phyloP scores from a whole-genome alignment of 2,329 filamentous ascomycete genomes.

The Sporothrix humicola region DNA sequence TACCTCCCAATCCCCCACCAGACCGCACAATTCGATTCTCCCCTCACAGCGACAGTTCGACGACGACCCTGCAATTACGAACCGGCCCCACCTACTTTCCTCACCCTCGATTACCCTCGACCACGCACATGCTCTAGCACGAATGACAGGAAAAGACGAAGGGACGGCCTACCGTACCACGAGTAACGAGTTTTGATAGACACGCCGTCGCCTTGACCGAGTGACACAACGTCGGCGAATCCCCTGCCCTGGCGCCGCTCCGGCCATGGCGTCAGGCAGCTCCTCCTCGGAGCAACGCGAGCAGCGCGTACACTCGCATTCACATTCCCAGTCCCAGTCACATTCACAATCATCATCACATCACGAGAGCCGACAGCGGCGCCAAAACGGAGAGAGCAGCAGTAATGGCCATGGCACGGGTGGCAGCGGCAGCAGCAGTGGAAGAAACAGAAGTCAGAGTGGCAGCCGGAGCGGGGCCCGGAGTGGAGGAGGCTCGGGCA shows the following conservation, averaged over 20 bases:
- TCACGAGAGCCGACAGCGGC: slow-evolving; percentile 26
- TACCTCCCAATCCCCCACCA: too few relatives aligned
- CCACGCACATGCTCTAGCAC: not conserved
- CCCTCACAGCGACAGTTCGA: not conserved
- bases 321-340: slow-evolving; percentile 28
- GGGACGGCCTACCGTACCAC: not conserved
- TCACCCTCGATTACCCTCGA: not conserved
- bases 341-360: slow-evolving; percentile 26
- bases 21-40: not conserved
- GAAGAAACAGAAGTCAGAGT: slow-evolving; percentile 18
- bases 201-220: not conserved
- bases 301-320: slow-evolving; percentile 24
- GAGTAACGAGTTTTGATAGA: not conserved
- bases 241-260: slow-evolving; percentile 28
- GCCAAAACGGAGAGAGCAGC: slow-evolving; percentile 20
- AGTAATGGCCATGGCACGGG: slow-evolving; percentile 6
- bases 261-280: slow-evolving; percentile 35
- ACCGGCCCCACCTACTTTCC: not conserved
- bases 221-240: not conserved
- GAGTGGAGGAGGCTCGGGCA: slow-evolving; percentile 8
- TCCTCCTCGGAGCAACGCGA: slow-evolving; percentile 31
- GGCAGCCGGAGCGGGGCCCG: not conserved
- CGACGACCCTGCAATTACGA: not conserved
- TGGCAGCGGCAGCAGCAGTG: not conserved
- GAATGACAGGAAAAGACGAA: too few relatives aligned